Conservation (phyloP, 352 stramenopile species). For the Globisporangium paddicum region DNA sequence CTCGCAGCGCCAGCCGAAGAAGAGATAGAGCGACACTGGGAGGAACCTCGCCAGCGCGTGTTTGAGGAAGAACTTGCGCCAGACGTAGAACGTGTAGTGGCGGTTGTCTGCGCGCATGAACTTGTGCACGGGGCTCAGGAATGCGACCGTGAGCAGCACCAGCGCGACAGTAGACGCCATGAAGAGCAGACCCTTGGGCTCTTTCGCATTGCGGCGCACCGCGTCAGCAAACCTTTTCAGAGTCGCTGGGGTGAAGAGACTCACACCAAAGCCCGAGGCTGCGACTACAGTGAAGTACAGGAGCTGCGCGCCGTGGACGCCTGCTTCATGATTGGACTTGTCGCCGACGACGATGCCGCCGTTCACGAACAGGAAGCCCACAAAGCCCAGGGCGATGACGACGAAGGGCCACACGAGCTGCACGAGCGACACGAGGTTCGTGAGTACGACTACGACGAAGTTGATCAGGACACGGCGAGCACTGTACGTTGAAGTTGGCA, state of each 20-base stretch:
- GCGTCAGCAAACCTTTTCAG: slow-evolving; percentile 31
- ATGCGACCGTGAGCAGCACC: slow-evolving; percentile 38
- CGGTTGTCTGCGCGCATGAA: slow-evolving; percentile 92
- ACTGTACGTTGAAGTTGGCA: too few species aligned
- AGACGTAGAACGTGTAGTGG: slow-evolving; percentile 92
- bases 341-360: slow-evolving; percentile 80
- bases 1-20: slow-evolving; percentile 58
- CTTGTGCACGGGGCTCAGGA: slow-evolving; percentile 80
- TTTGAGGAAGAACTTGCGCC: slow-evolving; percentile 83
- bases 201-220: slow-evolving; percentile 30
- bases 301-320: slow-evolving; percentile 69
- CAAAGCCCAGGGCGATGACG: slow-evolving; percentile 45
- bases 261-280: slow-evolving; percentile 51
- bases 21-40: slow-evolving; percentile 52
- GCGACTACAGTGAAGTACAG: slow-evolving; percentile 74
- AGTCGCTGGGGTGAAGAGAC: slow-evolving; percentile 30
- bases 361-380: slow-evolving; percentile 64
- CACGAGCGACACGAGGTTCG: slow-evolving; percentile 50
- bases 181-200: slow-evolving; percentile 26
- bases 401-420: slow-evolving; percentile 70
- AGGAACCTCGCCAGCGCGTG: slow-evolving; percentile 67
- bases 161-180: slow-evolving; percentile 15
- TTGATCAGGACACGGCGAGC: slow-evolving; percentile 44
- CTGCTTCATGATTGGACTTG: slow-evolving; percentile 78
- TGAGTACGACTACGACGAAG: slow-evolving; percentile 48